phyloP scores from a whole-genome alignment of 2,329 filamentous ascomycete genomes.

The Taxawa tesnikishii region DNA sequence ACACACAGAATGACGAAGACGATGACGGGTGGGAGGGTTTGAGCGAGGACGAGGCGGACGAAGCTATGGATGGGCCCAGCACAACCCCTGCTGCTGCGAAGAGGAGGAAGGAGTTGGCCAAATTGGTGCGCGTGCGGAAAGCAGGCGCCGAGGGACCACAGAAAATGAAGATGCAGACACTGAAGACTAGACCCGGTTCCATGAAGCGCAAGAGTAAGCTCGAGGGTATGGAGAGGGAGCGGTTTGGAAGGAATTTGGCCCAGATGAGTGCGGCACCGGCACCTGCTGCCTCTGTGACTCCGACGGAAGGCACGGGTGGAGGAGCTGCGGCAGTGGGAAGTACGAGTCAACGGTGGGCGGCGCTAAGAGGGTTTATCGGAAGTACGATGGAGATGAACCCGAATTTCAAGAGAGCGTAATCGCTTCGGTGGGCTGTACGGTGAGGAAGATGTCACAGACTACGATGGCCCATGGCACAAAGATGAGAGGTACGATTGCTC shows the following conservation, averaged over 20 bases:
- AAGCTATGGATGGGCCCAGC: conserved; percentile 5
- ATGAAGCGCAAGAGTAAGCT: conserved; percentile 73
- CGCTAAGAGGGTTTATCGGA: conserved; percentile 71
- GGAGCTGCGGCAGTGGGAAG: conserved; percentile 13
- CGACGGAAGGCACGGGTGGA: conserved; percentile 12
- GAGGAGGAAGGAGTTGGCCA: conserved; percentile 9
- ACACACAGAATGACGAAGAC: conserved; percentile 32
- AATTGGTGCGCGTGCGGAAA: conserved; percentile 10
- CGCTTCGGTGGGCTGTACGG: too few relatives aligned
- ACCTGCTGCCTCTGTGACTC: conserved; percentile 21
- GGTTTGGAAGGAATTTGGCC: conserved; percentile 76
- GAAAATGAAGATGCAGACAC: conserved; percentile 59
- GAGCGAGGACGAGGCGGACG: conserved; percentile 16
- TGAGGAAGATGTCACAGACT: too few relatives aligned
- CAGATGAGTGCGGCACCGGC: conserved; percentile 36
- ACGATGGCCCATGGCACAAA: too few relatives aligned
- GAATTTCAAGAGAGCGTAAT: conserved; percentile 41
- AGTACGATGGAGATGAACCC: conserved; percentile 82
- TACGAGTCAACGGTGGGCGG: conserved; percentile 58
- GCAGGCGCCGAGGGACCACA: conserved; percentile 32
- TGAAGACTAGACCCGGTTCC: conserved; percentile 65
- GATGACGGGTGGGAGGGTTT: conserved; percentile 27
- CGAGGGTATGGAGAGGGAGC: conserved; percentile 66
- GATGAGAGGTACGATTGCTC: too few relatives aligned
- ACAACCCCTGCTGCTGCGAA: neutral